phyloP scores from a whole-genome alignment of 2,329 filamentous ascomycete species.

The Epichloe sylvatica region DNA sequence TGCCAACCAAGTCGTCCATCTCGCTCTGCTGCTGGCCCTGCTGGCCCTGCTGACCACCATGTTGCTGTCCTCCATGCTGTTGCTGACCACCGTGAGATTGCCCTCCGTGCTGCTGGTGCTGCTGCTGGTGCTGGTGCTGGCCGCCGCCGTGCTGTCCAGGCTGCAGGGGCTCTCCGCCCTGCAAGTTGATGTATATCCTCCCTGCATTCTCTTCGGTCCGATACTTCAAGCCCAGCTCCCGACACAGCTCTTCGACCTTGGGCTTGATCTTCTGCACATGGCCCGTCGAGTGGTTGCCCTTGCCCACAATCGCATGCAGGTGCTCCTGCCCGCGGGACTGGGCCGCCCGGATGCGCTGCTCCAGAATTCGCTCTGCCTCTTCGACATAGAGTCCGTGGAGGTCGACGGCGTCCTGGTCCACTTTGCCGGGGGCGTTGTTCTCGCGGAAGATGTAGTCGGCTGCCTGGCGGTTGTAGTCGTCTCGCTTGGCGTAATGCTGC shows the following conservation, averaged over 20 bases:
- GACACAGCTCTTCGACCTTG: conserved; percentile 77
- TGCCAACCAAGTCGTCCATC: conserved; percentile 45
- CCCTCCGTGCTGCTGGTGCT: conserved; percentile 16
- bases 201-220: conserved; percentile 80
- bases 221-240: conserved; percentile 69
- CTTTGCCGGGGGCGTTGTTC: conserved; percentile 69
- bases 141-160: conserved; percentile 20
- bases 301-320: conserved; percentile 90
- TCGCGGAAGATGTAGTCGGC: conserved; percentile 90
- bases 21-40: conserved; percentile 36
- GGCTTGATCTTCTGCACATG: conserved; percentile 93
- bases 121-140: conserved; percentile 20
- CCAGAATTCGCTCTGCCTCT: conserved; percentile 83
- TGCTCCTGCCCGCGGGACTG: conserved; percentile 60
- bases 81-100: conserved; percentile 30
- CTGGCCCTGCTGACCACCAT: conserved; percentile 28
- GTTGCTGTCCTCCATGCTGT: conserved; percentile 13
- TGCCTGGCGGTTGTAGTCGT: conserved; percentile 79
- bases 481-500: conserved; percentile 67
- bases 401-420: conserved; percentile 74
- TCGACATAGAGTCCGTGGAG: conserved; percentile 90
- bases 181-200: conserved; percentile 74
- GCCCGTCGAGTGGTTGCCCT: conserved; percentile 71
- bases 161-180: conserved; percentile 50
- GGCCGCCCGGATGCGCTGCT: conserved; percentile 70